Evolutionary conservation across 2,329 filamentous ascomycete genomes (phyloP), one percentile per base, ranked within the genome.

Genomic region (Chaetomiaceae sp.): DNA sequence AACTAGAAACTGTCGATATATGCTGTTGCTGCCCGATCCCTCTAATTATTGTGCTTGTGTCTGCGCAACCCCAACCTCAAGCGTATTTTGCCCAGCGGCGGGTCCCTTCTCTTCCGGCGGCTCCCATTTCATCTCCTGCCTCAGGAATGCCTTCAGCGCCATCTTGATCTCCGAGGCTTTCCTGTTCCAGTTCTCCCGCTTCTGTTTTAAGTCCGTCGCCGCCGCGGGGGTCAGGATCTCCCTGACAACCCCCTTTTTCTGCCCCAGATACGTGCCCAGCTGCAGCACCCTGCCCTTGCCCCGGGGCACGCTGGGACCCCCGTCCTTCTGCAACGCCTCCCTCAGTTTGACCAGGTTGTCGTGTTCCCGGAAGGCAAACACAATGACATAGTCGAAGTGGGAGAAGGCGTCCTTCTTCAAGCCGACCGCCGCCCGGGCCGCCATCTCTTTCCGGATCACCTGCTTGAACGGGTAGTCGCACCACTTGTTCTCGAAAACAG

Each of bases 401-500:
- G 50, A 40, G 42, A 63, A 65, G 8, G 60, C 53, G 21, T 53
- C 52, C 46, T 48, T 59, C 7, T 38, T 33, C 21, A 64, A 7
- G 12, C 63, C 63, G 2, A 51, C 35, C 2, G 58, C 59, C 5
- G 25, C 45, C 8, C 53, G 53, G 7, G 34, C 50, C 2, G 44
- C 14, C 3, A 59, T 53, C 19, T 48, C 34, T 3, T 51, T 34
- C 17, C 45, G 48, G 19, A 63, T 30, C 10, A 30, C 30, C 19
- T 55, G 35, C 49, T 62, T 63, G 43, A 56, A 61, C 0, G 59
- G 55, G 42, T 57, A 55, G 21, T 58, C 40, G 31, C 53, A 57
- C 50, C 52, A 37, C 37, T 59, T 55, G 50, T 61, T 64, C 50
- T 63, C 59, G 40, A 64, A 65, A 6, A 65, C 44, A 5, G 60